phyloP scores from a whole-genome alignment of 805 yeast genomes.

The Pichia membranifaciens region DNA sequence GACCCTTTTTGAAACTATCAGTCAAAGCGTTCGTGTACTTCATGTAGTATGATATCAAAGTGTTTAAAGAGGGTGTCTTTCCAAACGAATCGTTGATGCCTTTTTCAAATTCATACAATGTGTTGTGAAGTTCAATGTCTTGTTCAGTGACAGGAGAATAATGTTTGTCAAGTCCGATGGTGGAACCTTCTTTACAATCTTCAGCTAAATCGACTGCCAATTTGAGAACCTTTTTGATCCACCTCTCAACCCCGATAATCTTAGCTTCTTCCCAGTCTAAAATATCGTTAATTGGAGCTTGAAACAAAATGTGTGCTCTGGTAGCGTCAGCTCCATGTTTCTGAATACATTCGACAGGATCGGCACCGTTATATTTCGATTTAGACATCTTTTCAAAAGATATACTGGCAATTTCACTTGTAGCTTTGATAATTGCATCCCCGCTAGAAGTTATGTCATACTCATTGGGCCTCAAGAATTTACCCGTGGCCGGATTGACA shows the following conservation, averaged over 20 bases:
- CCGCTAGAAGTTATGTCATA: constrained; percentile 38
- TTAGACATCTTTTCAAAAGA: constrained; percentile 93
- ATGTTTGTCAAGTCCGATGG: constrained; percentile 20
- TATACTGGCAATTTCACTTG: constrained; percentile 48
- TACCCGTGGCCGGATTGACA: constrained; percentile 62
- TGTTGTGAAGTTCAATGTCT: constrained; percentile 57
- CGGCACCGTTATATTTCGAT: constrained; percentile 91
- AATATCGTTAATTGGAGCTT: constrained; percentile 79
- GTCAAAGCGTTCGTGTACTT: constrained; percentile 60
- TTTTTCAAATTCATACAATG: constrained; percentile 40
- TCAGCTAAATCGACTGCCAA: constrained; percentile 28
- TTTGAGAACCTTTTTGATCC: constrained; percentile 57
- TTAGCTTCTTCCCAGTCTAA: constrained; percentile 87
- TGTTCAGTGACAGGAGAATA: constrained; percentile 16
- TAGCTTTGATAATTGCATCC: constrained; percentile 40
- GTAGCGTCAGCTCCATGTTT: constrained; percentile 90
- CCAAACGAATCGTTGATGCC: constrained; percentile 57
- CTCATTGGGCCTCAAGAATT: constrained; percentile 77
- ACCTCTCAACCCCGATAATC: constrained; percentile 81
- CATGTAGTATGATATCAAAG: constrained; percentile 86
- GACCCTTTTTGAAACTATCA: constrained; percentile 39
- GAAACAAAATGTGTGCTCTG: constrained; percentile 87
- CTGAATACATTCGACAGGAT: constrained; percentile 70
- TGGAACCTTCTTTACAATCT: neutral
- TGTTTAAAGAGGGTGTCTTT: constrained; percentile 61